phyloP scores from a whole-genome alignment of 495 filamentous ascomycete species.

The Sphaerosporella brunnea region DNA sequence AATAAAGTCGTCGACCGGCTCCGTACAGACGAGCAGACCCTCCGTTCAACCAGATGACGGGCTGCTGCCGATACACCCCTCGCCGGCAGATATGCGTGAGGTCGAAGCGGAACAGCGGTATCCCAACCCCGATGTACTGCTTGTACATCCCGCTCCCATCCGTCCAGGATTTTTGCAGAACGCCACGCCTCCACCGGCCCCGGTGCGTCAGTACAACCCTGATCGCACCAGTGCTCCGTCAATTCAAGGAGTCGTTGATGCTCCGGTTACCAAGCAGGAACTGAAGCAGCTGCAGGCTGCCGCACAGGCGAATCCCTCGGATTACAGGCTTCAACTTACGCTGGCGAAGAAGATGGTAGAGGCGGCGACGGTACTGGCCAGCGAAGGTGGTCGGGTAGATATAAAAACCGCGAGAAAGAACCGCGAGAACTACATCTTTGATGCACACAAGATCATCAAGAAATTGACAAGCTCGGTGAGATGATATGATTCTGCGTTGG shows the following conservation, averaged over 20 bases:
- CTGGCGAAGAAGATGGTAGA: slow-evolving; percentile 77
- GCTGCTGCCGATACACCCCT: slow-evolving; percentile 14
- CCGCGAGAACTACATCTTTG: slow-evolving; percentile 65
- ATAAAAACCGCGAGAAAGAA: slow-evolving; percentile 53
- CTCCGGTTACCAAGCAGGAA: slow-evolving; percentile 58
- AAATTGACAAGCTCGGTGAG: slow-evolving; percentile 47
- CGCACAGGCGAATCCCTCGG: slow-evolving; percentile 50
- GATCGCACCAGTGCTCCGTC: background rate
- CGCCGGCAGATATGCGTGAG: slow-evolving; percentile 27
- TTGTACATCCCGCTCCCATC: slow-evolving; percentile 64
- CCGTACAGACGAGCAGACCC: slow-evolving; percentile 2
- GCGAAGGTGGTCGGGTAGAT: slow-evolving; percentile 51
- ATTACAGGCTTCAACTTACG: slow-evolving; percentile 48
- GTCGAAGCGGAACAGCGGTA: background rate
- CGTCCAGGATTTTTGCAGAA: slow-evolving; percentile 48
- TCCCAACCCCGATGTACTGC: slow-evolving; percentile 43
- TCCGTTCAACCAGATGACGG: background rate
- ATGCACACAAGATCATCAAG: slow-evolving; percentile 79
- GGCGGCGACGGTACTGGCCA: slow-evolving; percentile 58
- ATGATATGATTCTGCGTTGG: slow-evolving; percentile 1
- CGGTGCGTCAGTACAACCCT: slow-evolving; percentile 13
- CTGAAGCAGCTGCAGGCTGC: slow-evolving; percentile 51
- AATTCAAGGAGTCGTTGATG: too few relatives aligned
- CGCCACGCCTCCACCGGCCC: slow-evolving; percentile 26
- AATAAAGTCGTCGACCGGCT: too few relatives aligned